Evolutionary conservation across 805 yeast genomes (phyloP).

Genomic region (Pichia scutulata): DNA sequence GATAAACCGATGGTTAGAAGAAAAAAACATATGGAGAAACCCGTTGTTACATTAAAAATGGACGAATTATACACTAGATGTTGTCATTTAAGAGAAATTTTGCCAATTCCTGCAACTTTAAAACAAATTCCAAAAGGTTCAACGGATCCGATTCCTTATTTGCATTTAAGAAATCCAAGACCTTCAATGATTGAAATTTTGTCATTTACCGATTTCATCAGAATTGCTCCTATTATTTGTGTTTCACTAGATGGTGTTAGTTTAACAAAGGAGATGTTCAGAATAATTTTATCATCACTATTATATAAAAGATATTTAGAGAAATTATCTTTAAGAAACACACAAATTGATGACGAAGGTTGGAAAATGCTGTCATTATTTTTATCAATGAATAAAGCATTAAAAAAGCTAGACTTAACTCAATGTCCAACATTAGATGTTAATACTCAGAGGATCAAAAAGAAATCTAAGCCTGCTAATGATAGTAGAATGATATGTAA

Average conservation of each 20-base stretch:
- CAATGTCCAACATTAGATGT: constrained; percentile 50
- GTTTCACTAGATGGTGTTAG: constrained; percentile 74
- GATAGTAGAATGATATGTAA: constrained; percentile 38
- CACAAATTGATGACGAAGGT: constrained; percentile 60
- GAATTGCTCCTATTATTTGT: constrained; percentile 76
- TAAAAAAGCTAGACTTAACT: constrained; percentile 61
- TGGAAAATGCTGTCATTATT: constrained; percentile 80
- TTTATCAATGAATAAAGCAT: constrained; percentile 50
- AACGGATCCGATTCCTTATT: constrained; percentile 60
- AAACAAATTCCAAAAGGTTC: constrained; percentile 76
- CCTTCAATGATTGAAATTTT: constrained; percentile 86
- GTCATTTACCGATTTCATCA: constrained; percentile 79
- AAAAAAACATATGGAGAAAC: constrained; percentile 29
- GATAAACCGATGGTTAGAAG: constrained; percentile 60
- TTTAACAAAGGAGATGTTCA: constrained; percentile 68
- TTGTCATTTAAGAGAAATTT: constrained; percentile 83
- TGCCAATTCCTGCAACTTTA: constrained; percentile 85
- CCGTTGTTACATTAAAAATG: constrained; percentile 35
- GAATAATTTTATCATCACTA: constrained; percentile 63
- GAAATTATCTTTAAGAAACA: constrained; percentile 71
- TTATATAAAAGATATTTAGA: constrained; percentile 58
- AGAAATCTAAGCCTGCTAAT: constrained; percentile 17
- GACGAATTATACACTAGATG: constrained; percentile 85
- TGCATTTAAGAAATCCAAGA: constrained; percentile 75
- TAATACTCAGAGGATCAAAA: constrained; percentile 33